Evolutionary conservation across 2,329 filamentous ascomycete genomes (phyloP).

Genomic region (Neobulgaria alba): DNA sequence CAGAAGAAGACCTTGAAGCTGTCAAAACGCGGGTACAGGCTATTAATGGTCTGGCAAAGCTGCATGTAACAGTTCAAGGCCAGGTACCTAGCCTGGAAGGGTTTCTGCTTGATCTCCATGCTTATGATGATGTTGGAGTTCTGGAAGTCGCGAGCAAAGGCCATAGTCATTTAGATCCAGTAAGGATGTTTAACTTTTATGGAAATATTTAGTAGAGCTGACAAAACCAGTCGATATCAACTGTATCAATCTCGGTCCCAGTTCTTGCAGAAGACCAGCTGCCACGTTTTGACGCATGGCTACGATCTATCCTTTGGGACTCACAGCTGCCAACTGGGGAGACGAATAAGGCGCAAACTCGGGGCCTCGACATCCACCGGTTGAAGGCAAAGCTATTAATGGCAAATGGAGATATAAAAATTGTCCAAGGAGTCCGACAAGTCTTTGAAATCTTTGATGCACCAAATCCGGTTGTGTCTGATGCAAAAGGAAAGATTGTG

Average conservation of each 20-base stretch:
- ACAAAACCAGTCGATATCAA: constrained; percentile 64
- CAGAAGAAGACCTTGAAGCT: constrained; percentile 53
- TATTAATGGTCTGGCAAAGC: constrained; percentile 83
- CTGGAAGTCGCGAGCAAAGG: constrained; percentile 67
- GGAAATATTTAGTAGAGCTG: constrained; percentile 1
- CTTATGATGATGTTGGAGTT: constrained; percentile 74
- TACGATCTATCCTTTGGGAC: constrained; percentile 81
- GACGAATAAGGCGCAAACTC: not conserved
- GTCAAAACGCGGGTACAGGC: constrained; percentile 66
- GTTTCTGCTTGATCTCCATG: constrained; percentile 80
- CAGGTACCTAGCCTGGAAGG: constrained; percentile 76
- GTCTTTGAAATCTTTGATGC: constrained; percentile 84
- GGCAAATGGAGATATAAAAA: constrained; percentile 54
- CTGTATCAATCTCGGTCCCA: constrained; percentile 62
- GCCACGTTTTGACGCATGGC: constrained; percentile 64
- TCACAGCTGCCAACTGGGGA: constrained; percentile 42
- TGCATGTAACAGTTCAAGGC: constrained; percentile 74
- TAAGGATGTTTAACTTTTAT: constrained; percentile 34
- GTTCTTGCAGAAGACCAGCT: constrained; percentile 50
- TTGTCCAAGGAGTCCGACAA: constrained; percentile 87
- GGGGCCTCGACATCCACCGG: constrained; percentile 67
- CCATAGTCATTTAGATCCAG: constrained; percentile 84
- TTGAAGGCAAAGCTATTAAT: constrained; percentile 73
- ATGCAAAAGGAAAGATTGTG: constrained; percentile 47
- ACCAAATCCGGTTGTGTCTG: constrained; percentile 15